Evolutionary conservation across 305 asterid genomes (phyloP).

Genomic region (Withania somnifera): DNA sequence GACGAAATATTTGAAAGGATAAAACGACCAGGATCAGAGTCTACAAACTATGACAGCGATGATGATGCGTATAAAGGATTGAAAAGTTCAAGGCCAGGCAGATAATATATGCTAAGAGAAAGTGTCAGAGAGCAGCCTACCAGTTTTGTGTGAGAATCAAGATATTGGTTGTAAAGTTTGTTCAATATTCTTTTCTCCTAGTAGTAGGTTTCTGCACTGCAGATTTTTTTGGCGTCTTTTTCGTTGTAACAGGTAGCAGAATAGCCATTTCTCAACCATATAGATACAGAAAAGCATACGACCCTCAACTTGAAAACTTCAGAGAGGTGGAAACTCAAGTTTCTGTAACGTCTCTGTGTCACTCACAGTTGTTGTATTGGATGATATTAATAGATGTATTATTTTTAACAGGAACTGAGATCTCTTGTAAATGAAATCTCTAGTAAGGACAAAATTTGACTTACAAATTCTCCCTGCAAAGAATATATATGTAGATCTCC

Average conservation of each 20-base stretch:
- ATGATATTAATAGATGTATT: neutral
- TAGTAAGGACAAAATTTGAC: too few species aligned
- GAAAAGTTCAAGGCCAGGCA: constrained; percentile 14
- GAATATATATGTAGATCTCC: too few species aligned
- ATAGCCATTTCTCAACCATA: neutral
- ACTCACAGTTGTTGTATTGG: neutral
- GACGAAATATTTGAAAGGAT: constrained; percentile 58
- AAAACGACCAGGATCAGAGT: constrained; percentile 25
- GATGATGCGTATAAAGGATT: constrained; percentile 19
- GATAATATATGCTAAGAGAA: constrained; percentile 3
- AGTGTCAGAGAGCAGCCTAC: neutral
- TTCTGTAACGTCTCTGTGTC: neutral
- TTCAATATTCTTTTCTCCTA: neutral
- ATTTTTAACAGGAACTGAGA: too few species aligned
- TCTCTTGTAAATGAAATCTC: too few species aligned
- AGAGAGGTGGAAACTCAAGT: neutral
- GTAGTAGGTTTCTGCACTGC: neutral
- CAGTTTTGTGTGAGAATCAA: neutral
- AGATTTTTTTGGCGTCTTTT: neutral
- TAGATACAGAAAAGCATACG: neutral
- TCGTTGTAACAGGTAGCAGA: neutral
- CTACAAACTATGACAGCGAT: constrained; percentile 11
- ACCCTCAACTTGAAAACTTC: neutral
- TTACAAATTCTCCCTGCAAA: too few species aligned
- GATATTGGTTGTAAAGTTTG: constrained; percentile 2